Evolutionary conservation across 169 alveolate species (phyloP).

Genomic region (Eimeria falciformis): DNA sequence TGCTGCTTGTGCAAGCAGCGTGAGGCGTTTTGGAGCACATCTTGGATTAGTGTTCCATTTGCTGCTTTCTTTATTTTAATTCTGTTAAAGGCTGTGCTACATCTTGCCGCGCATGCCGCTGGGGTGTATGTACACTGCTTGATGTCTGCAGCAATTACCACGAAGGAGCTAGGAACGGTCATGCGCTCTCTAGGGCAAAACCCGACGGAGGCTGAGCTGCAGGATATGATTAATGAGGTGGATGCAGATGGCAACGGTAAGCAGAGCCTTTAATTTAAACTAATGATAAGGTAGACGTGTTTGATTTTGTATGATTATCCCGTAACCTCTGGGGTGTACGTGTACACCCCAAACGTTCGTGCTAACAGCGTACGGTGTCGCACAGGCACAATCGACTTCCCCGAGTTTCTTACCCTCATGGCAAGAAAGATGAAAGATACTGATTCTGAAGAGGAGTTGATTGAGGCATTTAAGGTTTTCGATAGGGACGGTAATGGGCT

Average conservation of each 20-base stretch:
- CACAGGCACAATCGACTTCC: slow-evolving; percentile 97
- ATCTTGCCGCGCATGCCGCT: neutral
- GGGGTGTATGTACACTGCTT: neutral
- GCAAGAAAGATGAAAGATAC: slow-evolving; percentile 99
- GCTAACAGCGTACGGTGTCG: too few relatives aligned
- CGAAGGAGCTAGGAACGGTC: slow-evolving; percentile 97
- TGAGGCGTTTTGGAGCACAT: neutral
- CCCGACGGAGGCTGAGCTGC: slow-evolving; percentile 98
- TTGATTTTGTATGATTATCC: neutral
- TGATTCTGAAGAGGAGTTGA: slow-evolving; percentile 99
- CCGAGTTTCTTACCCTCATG: slow-evolving; percentile 99
- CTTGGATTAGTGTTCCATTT: too few relatives aligned
- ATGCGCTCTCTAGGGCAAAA: slow-evolving; percentile 97
- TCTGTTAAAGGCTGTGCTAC: neutral
- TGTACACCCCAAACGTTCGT: too few relatives aligned
- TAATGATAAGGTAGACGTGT: neutral
- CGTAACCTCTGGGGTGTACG: neutral
- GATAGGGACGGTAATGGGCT: slow-evolving; percentile 99
- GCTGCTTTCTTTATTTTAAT: neutral
- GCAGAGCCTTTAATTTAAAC: neutral
- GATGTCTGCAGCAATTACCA: slow-evolving; percentile 91
- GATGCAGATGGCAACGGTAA: slow-evolving; percentile 95
- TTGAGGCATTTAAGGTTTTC: slow-evolving; percentile 98
- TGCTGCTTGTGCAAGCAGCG: neutral
- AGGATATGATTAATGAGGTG: slow-evolving; percentile 96